These are phyloP conservation scores for Lepidium sativum DNA, from an alignment of 345 rosid species.

Conservation along the genomic window DNA sequence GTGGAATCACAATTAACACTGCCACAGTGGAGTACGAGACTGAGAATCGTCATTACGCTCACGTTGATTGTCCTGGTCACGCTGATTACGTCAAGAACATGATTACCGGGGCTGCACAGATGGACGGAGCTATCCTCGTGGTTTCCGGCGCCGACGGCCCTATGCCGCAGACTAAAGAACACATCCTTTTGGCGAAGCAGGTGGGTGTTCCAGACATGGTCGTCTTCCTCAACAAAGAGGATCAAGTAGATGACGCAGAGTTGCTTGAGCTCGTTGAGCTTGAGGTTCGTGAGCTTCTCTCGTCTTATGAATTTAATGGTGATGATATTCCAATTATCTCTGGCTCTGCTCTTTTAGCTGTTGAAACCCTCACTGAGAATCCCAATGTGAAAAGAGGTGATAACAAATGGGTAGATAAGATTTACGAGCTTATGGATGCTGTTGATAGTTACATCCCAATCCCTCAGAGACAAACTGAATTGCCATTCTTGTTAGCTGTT, in stretches of 20 bases:
- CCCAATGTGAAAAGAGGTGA: conserved; percentile 68
- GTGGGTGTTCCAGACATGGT: conserved; percentile 92
- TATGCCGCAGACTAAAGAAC: conserved; percentile 93
- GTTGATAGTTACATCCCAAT: conserved; percentile 82
- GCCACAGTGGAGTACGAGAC: conserved; percentile 95
- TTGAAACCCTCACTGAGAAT: conserved; percentile 67
- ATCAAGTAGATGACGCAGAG: conserved; percentile 89
- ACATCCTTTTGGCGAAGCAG: conserved; percentile 75
- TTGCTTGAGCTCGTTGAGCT: conserved; percentile 81
- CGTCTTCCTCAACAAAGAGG: conserved; percentile 82
- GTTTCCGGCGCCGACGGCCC: conserved; percentile 87
- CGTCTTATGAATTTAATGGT: conserved; percentile 76
- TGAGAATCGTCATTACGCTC: conserved; percentile 82
- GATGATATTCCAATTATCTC: conserved; percentile 79
- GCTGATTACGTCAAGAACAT: conserved; percentile 89
- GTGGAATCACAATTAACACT: conserved; percentile 88
- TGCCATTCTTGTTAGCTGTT: conserved; percentile 77
- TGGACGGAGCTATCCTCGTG: conserved; percentile 90
- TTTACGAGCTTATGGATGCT: conserved; percentile 83
- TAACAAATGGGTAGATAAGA: conserved; percentile 82
- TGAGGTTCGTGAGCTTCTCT: conserved; percentile 85
- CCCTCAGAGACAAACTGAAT: conserved; percentile 73
- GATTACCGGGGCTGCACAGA: conserved; percentile 88
- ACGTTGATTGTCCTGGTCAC: conserved; percentile 90
- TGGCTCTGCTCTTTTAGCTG: conserved; percentile 78